Conservation (phyloP, 1,139 yeast species). For the Taiozyma sp. region DNA sequence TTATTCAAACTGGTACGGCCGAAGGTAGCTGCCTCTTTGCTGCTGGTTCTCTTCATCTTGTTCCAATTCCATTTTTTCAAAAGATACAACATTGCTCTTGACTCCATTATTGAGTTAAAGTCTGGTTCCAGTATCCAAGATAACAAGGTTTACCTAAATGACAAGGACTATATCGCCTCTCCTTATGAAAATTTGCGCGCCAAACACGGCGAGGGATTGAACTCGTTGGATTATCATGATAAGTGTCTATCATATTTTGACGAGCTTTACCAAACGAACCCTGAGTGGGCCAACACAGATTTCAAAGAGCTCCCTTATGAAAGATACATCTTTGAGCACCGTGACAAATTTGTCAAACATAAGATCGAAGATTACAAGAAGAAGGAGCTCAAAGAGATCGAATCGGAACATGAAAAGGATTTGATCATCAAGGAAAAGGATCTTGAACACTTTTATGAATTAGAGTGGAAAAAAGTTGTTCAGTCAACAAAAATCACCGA, state of each 20-base stretch:
- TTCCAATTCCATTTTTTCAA: neutral
- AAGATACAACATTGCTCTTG: neutral
- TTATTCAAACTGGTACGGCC: neutral
- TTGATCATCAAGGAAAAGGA: constrained; percentile 4
- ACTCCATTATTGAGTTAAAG: neutral
- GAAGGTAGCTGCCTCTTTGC: neutral
- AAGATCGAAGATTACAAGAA: constrained; percentile 10
- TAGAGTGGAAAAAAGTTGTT: constrained; percentile 8
- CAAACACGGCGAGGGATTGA: neutral
- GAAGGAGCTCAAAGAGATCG: neutral
- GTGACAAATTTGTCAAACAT: constrained; percentile 8
- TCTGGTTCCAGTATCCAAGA: neutral
- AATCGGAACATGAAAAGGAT: constrained; percentile 11
- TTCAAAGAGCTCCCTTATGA: constrained; percentile 15
- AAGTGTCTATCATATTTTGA: constrained; percentile 18
- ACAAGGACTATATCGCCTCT: constrained; percentile 1
- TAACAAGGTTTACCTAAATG: constrained; percentile 1
- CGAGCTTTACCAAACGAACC: constrained; percentile 12
- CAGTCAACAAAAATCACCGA: constrained; percentile 18
- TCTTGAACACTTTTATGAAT: constrained; percentile 4
- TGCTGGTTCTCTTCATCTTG: neutral
- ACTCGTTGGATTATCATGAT: constrained; percentile 4
- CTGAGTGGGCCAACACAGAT: constrained; percentile 15
- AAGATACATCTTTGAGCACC: constrained; percentile 15
- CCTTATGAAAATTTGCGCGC: neutral